A percentile compares a stretch with the other conserved stretches of the same genome.
Conservation (phyloP, 2,329 filamentous ascomycete genomes). For the Elsinoe fawcettii region DNA sequence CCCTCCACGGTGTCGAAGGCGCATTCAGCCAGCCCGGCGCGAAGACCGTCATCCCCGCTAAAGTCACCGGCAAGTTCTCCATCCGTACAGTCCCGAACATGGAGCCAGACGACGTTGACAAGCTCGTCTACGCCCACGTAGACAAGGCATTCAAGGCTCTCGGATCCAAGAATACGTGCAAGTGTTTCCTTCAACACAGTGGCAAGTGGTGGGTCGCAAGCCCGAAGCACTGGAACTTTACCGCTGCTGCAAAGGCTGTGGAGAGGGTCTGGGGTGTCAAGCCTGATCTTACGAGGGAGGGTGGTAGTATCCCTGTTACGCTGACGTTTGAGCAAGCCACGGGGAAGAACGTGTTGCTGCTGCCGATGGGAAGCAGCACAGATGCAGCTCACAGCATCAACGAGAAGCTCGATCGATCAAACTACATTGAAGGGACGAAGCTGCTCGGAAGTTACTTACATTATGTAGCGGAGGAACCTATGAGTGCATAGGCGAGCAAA, state of each 20-base stretch:
- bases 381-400: slow-evolving; percentile 97
- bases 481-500: slow-evolving; percentile 22
- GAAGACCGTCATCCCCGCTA: slow-evolving; percentile 97
- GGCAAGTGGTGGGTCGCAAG: slow-evolving; percentile 99
- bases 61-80: slow-evolving; percentile 96
- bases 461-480: slow-evolving; percentile 87
- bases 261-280: slow-evolving; percentile 88
- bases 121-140: slow-evolving; percentile 74
- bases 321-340: slow-evolving; percentile 96
- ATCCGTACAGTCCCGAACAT: slow-evolving; percentile 97
- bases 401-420: slow-evolving; percentile 92
- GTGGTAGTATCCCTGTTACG: slow-evolving; percentile 93
- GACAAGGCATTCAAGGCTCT: slow-evolving; percentile 79
- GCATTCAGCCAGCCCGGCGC: slow-evolving; percentile 88
- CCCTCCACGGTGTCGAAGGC: slow-evolving; percentile 89
- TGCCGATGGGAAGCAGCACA: slow-evolving; percentile 96
- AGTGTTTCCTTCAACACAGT: slow-evolving; percentile 73
- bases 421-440: slow-evolving; percentile 98
- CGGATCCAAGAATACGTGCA: slow-evolving; percentile 83
- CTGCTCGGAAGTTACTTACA: slow-evolving; percentile 89
- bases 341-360: slow-evolving; percentile 89
- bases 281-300: slow-evolving; percentile 93
- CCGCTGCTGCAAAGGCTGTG: slow-evolving; percentile 88
- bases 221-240: slow-evolving; percentile 98
- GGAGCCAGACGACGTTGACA: slow-evolving; percentile 85